Conservation (phyloP, 75 land plant genomes). For the Picea sitchensis region DNA sequence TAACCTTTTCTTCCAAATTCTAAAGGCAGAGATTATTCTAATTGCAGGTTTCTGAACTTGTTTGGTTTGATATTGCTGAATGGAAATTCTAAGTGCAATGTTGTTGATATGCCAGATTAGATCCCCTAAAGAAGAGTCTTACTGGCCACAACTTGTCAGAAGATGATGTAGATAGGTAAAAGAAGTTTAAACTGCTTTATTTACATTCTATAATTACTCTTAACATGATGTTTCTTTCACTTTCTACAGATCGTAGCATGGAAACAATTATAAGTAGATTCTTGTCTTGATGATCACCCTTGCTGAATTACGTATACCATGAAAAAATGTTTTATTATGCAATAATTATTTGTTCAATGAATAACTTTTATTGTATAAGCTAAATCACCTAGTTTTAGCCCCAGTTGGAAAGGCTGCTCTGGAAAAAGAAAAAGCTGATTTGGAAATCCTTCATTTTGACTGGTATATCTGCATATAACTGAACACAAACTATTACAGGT, state of each 20-base stretch:
- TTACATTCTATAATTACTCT: background rate
- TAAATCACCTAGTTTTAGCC: background rate
- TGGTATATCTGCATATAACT: no score
- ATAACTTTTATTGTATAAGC: no score
- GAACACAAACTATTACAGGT: no score
- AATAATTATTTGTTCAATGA: no score
- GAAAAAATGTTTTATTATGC: no score
- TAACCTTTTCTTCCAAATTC: background rate
- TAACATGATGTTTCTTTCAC: background rate
- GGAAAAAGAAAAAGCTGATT: no score
- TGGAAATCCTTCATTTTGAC: no score
- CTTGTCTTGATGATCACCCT: no score
- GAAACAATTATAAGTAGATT: no score
- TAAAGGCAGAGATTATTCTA: background rate
- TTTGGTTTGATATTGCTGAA: background rate
- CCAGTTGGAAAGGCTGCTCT: background rate
- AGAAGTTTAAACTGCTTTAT: background rate
- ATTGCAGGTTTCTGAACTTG: background rate
- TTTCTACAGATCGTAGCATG: background rate
- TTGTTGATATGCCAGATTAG: background rate
- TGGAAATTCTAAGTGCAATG: background rate
- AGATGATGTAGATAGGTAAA: constrained; percentile 14
- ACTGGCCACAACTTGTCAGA: constrained; percentile 5
- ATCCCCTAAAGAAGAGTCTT: background rate
- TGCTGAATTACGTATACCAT: no score